Evolutionary conservation across 257 asterid genomes (phyloP).

Genomic region (Solanum sejunctum): DNA sequence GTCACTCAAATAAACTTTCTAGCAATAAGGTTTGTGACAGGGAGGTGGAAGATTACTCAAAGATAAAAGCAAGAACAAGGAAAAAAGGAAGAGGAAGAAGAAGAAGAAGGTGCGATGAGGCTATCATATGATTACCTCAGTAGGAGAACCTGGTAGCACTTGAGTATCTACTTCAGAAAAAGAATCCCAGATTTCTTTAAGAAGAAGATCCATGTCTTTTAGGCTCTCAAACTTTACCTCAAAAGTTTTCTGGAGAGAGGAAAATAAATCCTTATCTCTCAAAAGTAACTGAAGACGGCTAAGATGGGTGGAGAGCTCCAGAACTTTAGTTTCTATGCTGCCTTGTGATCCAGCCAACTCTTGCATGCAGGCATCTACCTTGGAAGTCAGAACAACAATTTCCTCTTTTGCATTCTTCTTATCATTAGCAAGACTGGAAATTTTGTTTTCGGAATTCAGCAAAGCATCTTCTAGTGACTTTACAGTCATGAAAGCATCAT

Average conservation of each 20-base stretch:
- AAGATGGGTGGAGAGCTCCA: slow-evolving; percentile 47
- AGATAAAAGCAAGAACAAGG: background rate
- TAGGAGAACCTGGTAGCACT: slow-evolving; percentile 23
- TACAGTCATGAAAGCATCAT: slow-evolving; percentile 47
- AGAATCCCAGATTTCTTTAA: slow-evolving; percentile 40
- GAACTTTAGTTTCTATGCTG: slow-evolving; percentile 29
- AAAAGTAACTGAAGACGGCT: slow-evolving; percentile 44
- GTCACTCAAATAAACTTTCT: background rate
- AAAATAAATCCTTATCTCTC: slow-evolving; percentile 46
- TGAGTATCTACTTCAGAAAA: slow-evolving; percentile 40
- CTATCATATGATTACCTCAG: slow-evolving; percentile 43
- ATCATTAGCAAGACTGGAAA: slow-evolving; percentile 39
- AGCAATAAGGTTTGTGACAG: background rate
- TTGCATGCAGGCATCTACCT: slow-evolving; percentile 56
- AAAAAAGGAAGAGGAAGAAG: slow-evolving; percentile 2
- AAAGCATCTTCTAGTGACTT: slow-evolving; percentile 54
- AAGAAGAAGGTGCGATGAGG: slow-evolving; percentile 1
- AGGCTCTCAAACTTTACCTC: slow-evolving; percentile 48
- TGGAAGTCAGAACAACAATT: slow-evolving; percentile 38
- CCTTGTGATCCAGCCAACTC: slow-evolving; percentile 61
- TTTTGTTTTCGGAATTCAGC: slow-evolving; percentile 36
- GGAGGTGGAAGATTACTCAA: background rate
- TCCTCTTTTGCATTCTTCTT: slow-evolving; percentile 54
- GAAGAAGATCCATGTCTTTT: slow-evolving; percentile 38
- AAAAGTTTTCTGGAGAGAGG: slow-evolving; percentile 36